Evolutionary conservation across 768 basidiomycete species (phyloP), one percentile per base, ranked within the genome.

Genomic region (Agaricus blazei): DNA sequence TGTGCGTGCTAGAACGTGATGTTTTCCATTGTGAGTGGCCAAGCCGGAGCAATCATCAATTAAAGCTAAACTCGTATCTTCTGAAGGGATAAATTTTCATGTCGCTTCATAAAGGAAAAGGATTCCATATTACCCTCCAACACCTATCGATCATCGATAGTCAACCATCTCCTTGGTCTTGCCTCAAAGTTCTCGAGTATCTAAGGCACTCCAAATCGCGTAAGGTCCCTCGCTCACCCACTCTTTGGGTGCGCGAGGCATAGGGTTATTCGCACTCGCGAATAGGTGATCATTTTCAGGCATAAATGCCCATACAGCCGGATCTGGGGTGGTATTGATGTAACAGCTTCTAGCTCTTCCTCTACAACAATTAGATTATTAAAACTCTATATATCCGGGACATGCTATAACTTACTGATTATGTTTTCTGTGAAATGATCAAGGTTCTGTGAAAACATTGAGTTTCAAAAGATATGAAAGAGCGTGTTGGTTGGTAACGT

Each of bases 391-490:
- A 41, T 41, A 15, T 41, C 19, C 19, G 12, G 5, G n/a, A 41
- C 7, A 29, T 47, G 15, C 27, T 12, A 9, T 29, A 11, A 72
- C 74, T 63, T 65, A 79, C 83, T 77, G 60, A 86, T 85, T 64
- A 87, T 83, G 63, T 79, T 80, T 54, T 80, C 73, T 31, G 85
- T 87, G 66, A 85, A 87, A 65, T 87, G 81, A 60, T 88, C 85
- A 60, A 87, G 72, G 66, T 84, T 83, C 79, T 79, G 61, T 36
- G 23, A 9, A 27, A 23, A 19, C 14, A 44, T 42, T 49, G 49
- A 37, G 42, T 34, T 34, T 34, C 34, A 8, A 29, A 38, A 2
- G 37, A 36, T 9, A 41, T 38, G 26, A 12, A 11, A 34, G 5
- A 24, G 27, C 26, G 12, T 19, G 15, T 45, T 14, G n/a, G 62